These are phyloP conservation scores for Epichloe typhina DNA, from an alignment of 2,329 filamentous ascomycete genomes.

Conservation along the genomic window DNA sequence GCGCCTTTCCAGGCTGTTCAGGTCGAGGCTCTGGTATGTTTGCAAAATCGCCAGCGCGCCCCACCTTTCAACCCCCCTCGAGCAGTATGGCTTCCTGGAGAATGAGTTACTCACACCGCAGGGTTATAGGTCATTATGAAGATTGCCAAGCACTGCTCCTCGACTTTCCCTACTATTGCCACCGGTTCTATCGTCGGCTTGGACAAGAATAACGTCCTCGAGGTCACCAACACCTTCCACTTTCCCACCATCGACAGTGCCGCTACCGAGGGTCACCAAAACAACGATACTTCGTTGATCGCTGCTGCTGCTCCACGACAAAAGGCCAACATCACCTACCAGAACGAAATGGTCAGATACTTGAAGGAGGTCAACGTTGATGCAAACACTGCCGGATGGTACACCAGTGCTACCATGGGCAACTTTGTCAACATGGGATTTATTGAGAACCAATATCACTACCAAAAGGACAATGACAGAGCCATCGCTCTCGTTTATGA, in stretches of 20 bases:
- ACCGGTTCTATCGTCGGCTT: constrained; percentile 89
- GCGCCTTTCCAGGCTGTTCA: constrained; percentile 73
- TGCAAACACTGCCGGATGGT: constrained; percentile 96
- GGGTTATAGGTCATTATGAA: constrained; percentile 74
- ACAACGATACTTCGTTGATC: constrained; percentile 58
- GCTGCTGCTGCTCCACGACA: constrained; percentile 83
- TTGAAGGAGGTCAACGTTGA: constrained; percentile 96
- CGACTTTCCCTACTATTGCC: constrained; percentile 74
- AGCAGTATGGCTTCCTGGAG: constrained; percentile 6
- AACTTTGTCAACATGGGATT: constrained; percentile 93
- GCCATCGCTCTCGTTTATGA: constrained; percentile 89
- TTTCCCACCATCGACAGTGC: constrained; percentile 74
- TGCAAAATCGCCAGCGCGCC: constrained; percentile 13
- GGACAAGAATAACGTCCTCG: constrained; percentile 68
- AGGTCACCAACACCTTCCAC: constrained; percentile 90
- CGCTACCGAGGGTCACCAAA: constrained; percentile 59
- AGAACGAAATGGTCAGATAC: constrained; percentile 94
- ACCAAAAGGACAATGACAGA: constrained; percentile 88
- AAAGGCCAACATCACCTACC: constrained; percentile 79
- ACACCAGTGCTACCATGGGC: constrained; percentile 96
- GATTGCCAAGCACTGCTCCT: constrained; percentile 89
- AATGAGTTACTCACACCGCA: constrained; percentile 10
- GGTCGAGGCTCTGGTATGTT: constrained; percentile 80
- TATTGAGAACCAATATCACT: constrained; percentile 95
- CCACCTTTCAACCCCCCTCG: constrained; percentile 20